Evolutionary conservation across 208 protist genomes (phyloP).

Genomic region (Leptomonas seymouri): DNA sequence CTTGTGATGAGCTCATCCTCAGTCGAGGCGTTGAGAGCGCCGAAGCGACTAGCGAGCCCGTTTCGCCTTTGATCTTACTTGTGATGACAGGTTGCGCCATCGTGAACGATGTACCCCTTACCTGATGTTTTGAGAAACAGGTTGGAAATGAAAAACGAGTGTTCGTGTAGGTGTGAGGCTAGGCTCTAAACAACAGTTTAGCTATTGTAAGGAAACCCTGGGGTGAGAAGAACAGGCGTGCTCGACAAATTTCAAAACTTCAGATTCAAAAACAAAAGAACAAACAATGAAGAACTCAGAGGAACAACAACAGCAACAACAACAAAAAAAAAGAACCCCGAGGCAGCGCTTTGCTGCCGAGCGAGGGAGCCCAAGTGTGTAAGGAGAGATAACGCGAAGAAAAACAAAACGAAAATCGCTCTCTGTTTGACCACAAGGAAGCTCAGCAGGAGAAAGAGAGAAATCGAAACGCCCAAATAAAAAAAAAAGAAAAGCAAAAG

Average conservation of each 20-base stretch:
- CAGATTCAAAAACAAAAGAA: background rate
- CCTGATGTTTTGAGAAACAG: background rate
- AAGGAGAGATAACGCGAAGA: too few relatives aligned
- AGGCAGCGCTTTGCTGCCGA: background rate
- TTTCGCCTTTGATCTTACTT: background rate
- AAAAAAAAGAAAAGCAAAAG: conserved; percentile 1
- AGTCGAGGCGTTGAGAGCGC: conserved; percentile 4
- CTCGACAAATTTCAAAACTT: background rate
- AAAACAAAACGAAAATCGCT: background rate
- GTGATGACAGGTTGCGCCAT: background rate
- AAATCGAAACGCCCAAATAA: too few relatives aligned
- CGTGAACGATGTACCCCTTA: background rate
- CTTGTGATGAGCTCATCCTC: background rate
- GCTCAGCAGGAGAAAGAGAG: conserved; percentile 6
- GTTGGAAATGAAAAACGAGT: background rate
- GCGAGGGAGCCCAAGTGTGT: too few relatives aligned
- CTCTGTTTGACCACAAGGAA: background rate
- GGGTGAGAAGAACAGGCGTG: background rate
- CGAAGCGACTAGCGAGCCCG: background rate
- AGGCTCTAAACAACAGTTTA: too few relatives aligned
- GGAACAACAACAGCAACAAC: background rate
- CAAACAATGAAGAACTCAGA: background rate
- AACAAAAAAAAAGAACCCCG: background rate
- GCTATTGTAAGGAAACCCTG: background rate
- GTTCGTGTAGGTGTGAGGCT: background rate